A percentile compares a stretch with the other conserved stretches of the same genome.
Conservation (phyloP, 768 basidiomycete species). For the Neoboletus magnificus region DNA sequence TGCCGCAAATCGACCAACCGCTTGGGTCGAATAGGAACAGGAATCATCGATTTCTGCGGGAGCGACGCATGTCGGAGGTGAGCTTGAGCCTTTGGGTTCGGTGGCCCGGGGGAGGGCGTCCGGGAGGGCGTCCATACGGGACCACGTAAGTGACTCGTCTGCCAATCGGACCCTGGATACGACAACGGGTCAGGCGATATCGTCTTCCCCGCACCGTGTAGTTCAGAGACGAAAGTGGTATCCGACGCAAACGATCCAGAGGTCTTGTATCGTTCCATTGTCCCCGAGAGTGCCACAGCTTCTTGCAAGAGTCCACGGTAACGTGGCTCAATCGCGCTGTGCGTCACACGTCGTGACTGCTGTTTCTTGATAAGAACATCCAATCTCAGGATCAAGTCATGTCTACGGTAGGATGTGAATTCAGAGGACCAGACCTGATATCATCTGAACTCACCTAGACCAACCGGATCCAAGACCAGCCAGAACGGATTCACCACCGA, state of each 20-base stretch:
- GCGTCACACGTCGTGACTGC: slow-evolving; percentile 13
- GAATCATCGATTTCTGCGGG: slow-evolving; percentile 39
- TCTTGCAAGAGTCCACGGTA: slow-evolving; percentile 47
- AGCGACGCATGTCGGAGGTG: slow-evolving; percentile 54
- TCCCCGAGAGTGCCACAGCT: slow-evolving; percentile 24
- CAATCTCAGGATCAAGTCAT: slow-evolving; percentile 29
- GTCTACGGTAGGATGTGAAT: slow-evolving; percentile 11
- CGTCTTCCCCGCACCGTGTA: slow-evolving; percentile 37
- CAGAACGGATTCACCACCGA: slow-evolving; percentile 45
- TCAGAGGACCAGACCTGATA: neutral
- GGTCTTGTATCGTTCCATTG: slow-evolving; percentile 15
- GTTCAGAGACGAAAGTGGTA: slow-evolving; percentile 35
- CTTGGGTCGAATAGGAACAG: slow-evolving; percentile 39
- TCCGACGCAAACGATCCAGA: slow-evolving; percentile 15
- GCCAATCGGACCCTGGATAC: slow-evolving; percentile 35
- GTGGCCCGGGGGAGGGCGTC: slow-evolving; percentile 41
- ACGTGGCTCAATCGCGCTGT: slow-evolving; percentile 45
- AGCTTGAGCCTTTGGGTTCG: slow-evolving; percentile 64
- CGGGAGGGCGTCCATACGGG: slow-evolving; percentile 61
- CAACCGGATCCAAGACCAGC: slow-evolving; percentile 48
- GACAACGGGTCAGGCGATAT: slow-evolving; percentile 45
- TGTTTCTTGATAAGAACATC: slow-evolving; percentile 31
- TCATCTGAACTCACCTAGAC: slow-evolving; percentile 46
- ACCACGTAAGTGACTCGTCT: slow-evolving; percentile 33
- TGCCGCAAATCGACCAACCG: slow-evolving; percentile 53